These are phyloP conservation scores for Malus fusca DNA, from an alignment of 306 rosid species.

Conservation along the genomic window DNA sequence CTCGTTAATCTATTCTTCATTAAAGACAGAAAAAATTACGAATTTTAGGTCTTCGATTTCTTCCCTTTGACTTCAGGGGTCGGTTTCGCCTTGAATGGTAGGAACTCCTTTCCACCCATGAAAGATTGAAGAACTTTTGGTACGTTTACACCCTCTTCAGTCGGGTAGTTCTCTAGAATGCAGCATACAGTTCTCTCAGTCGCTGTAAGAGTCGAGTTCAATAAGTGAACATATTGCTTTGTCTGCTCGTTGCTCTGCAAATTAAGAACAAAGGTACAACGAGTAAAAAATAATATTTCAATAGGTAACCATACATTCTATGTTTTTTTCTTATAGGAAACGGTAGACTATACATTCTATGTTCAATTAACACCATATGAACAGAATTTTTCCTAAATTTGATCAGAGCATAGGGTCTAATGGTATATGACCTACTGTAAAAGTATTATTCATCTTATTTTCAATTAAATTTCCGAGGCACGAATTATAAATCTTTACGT, in stretches of 20 bases:
- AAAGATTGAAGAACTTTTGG: slow-evolving; percentile 63
- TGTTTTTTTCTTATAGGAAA: no score
- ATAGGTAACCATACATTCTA: no score
- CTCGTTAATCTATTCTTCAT: slow-evolving; percentile 19
- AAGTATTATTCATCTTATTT: not conserved
- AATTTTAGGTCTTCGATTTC: slow-evolving; percentile 82
- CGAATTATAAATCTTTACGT: not conserved
- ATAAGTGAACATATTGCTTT: slow-evolving; percentile 74
- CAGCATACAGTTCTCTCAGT: slow-evolving; percentile 93
- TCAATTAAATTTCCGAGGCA: not conserved
- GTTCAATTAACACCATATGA: not conserved
- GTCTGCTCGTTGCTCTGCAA: slow-evolving; percentile 75
- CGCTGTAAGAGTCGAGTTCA: slow-evolving; percentile 95
- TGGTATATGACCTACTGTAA: not conserved
- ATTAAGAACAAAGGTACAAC: slow-evolving; percentile 5
- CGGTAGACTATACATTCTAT: no score
- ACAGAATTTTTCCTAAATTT: not conserved
- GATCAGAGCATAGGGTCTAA: not conserved
- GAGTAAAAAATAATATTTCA: not conserved
- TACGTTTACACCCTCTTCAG: slow-evolving; percentile 78
- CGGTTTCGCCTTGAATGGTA: slow-evolving; percentile 71
- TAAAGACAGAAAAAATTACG: slow-evolving; percentile 25
- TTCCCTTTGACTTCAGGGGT: slow-evolving; percentile 76
- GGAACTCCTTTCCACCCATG: slow-evolving; percentile 74
- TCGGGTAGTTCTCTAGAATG: slow-evolving; percentile 92